phyloP scores from a whole-genome alignment of 2,329 filamentous ascomycete genomes.

The Sporothrix euskadiensis region DNA sequence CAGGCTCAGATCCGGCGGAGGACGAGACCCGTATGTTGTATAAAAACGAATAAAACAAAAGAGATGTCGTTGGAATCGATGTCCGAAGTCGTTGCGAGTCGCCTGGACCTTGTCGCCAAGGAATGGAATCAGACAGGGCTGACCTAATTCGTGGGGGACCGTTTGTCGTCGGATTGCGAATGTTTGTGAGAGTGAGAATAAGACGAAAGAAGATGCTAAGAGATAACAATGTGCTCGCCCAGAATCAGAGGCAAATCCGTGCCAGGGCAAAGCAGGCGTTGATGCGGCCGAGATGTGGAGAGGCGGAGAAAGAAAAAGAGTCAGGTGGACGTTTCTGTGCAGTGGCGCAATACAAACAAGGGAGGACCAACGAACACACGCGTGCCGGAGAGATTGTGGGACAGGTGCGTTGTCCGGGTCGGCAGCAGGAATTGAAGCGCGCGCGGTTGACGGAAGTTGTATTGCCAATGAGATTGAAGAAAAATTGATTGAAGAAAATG shows the following conservation, averaged over 20 bases:
- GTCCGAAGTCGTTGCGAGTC: not conserved
- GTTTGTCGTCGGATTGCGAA: not conserved
- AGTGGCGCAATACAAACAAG: constrained; percentile 18
- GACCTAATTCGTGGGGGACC: not conserved
- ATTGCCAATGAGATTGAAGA: not conserved
- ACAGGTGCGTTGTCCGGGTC: constrained; percentile 1
- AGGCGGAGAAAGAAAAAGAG: not conserved
- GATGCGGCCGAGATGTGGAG: not conserved
- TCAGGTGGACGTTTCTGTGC: constrained; percentile 7
- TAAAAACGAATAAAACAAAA: not conserved
- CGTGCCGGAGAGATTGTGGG: not conserved
- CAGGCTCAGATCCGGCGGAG: not conserved
- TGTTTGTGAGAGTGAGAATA: not conserved
- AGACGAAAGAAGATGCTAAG: not conserved
- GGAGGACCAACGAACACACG: constrained; percentile 6
- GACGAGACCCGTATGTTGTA: not conserved
- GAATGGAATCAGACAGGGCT: not conserved
- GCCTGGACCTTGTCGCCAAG: not conserved
- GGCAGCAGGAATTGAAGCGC: not conserved
- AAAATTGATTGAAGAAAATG: not conserved
- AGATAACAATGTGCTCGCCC: not conserved
- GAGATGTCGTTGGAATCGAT: not conserved
- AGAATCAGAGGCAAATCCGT: not conserved
- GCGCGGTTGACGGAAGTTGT: not conserved
- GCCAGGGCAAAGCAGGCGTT: not conserved